Percentiles rank a stretch among this genome's conserved stretches.
Conservation (phyloP, 257 asterid species). For the Primulina tabacum region DNA sequence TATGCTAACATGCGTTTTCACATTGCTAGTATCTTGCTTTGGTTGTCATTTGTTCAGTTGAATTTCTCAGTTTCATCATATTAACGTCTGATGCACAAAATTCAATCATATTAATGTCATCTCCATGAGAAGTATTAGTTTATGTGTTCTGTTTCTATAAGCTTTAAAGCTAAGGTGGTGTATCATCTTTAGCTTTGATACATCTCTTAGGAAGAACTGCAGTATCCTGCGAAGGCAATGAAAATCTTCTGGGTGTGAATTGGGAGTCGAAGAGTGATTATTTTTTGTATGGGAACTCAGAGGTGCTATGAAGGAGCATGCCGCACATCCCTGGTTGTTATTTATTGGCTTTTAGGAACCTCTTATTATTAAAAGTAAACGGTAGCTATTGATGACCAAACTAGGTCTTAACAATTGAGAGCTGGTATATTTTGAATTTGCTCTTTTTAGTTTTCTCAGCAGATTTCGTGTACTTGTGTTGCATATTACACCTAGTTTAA, state of each 20-base stretch:
- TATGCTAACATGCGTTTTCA: not conserved
- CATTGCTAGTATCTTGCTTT: not conserved
- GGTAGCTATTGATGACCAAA: not conserved
- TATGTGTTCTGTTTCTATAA: not conserved
- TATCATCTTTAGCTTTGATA: not conserved
- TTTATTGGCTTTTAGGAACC: not conserved
- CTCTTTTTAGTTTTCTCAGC: not conserved
- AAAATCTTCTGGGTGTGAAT: conserved; percentile 16
- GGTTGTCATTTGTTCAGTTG: not conserved
- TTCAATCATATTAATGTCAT: conserved; percentile 24
- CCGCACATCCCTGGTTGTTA: not conserved
- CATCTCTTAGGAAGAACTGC: not conserved
- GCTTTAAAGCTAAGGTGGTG: not conserved
- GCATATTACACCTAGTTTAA: not conserved
- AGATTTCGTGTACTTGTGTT: not conserved
- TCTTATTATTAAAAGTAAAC: conserved; percentile 14
- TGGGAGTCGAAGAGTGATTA: not conserved
- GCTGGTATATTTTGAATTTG: not conserved
- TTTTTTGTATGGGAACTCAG: not conserved
- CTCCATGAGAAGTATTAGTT: conserved; percentile 72
- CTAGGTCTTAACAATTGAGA: conserved; percentile 26
- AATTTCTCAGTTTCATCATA: not conserved
- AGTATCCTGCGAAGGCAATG: not conserved
- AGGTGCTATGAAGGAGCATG: not conserved
- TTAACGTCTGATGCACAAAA: not conserved